phyloP scores from a whole-genome alignment of 176 grass and related monocot genomes.

The Oryza meyeriana region DNA sequence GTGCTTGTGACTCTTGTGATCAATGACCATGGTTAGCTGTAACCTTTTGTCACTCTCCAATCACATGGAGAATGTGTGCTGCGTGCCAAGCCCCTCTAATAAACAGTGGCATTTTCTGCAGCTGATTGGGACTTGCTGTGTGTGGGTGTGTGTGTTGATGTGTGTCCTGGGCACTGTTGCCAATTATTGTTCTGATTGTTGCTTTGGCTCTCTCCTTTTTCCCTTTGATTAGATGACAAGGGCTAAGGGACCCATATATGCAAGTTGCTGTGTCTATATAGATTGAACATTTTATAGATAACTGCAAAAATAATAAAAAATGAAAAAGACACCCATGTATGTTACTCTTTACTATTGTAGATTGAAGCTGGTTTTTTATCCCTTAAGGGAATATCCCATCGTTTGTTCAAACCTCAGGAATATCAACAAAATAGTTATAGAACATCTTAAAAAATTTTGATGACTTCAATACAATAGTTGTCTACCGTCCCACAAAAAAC shows the following conservation, averaged over 20 bases:
- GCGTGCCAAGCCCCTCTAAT: not conserved
- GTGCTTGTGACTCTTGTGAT: not conserved
- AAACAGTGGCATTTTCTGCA: not conserved
- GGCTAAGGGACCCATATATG: not conserved
- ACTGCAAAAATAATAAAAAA: not conserved
- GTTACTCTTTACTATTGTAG: too few species aligned
- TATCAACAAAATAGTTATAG: too few species aligned
- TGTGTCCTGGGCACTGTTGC: not conserved
- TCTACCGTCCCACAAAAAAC: too few species aligned
- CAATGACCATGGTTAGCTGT: not conserved
- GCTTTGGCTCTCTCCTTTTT: not conserved
- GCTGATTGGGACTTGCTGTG: not conserved
- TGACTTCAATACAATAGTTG: too few species aligned
- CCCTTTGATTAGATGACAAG: not conserved
- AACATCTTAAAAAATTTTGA: too few species aligned
- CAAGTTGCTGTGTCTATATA: not conserved
- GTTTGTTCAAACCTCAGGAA: too few species aligned
- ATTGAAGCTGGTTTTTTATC: too few species aligned
- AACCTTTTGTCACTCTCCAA: not conserved
- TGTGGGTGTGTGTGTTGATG: not conserved
- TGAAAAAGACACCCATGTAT: too few species aligned
- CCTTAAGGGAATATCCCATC: too few species aligned
- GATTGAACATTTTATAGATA: not conserved
- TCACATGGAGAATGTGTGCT: not conserved
- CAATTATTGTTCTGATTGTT: not conserved